Evolutionary conservation across 1,284 basidiomycete genomes (phyloP), one percentile per base, ranked within the genome.

Genomic region (Vanrija pseudolonga): DNA sequence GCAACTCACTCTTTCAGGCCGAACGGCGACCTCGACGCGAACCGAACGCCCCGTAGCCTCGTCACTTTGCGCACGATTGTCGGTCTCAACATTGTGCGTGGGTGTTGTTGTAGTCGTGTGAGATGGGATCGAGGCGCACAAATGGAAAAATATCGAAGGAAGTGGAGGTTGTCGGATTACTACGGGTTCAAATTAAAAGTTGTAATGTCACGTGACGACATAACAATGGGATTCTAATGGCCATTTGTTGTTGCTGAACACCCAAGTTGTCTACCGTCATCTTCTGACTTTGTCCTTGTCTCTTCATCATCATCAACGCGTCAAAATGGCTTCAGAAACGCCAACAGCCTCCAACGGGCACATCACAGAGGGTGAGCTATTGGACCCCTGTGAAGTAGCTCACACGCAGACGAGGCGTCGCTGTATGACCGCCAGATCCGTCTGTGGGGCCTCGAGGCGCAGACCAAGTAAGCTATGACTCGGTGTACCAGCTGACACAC

Each of bases 361-460:
- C 11, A 71, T 73, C 56, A 73, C 70, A 2, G 72, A 73, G 58
- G 72, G 72, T 72, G 22, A 50, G 62, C 46, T 50, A 23, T 9
- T 3, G 11, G 12, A 26, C 1, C 2, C 3, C 17, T 1, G 5
- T 14, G 14, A 1, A 12, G 14, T 6, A 22, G 42, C 58, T 61
- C 47, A 65, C 46, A 45, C 47, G 9, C 53, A 86, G 88, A 88
- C 74, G 88, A 91, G 71, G 89, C 87, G 17, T 87, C 87, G 6
- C 77, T 97, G 26, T 98, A 98, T 74, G 95, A 98, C 77, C 86
- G 95, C 39, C 95, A 98, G 77, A 97, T 98, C 79, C 85, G 96
- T 24, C 79, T 98, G 57, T 98, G 95, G 95, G 95, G 96, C 43
- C 83, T 97, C 26, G 95, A 97, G 74, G 95, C 96, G 24, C 95